Evolutionary conservation across 2,329 filamentous ascomycete species (phyloP).

Genomic region (Colletotrichum sansevieriae): DNA sequence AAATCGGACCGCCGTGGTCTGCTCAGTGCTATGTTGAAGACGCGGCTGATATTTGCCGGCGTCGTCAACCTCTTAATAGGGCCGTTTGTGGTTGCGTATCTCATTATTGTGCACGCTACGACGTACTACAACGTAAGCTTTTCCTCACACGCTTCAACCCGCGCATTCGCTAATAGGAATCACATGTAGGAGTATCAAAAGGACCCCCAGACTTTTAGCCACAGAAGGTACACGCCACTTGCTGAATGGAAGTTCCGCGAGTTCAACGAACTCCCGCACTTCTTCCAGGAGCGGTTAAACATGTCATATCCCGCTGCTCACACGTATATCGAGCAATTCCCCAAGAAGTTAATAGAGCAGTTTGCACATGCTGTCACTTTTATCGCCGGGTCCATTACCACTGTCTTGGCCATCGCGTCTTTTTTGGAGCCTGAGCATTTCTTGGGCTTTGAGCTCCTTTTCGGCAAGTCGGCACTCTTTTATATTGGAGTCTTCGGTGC

Average conservation of each 20-base stretch:
- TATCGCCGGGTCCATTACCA: slow-evolving; percentile 86
- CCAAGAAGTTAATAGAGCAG: slow-evolving; percentile 93
- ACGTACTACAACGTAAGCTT: slow-evolving; percentile 86
- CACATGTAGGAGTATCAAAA: slow-evolving; percentile 87
- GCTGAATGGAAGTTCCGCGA: slow-evolving; percentile 99
- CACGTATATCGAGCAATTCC: slow-evolving; percentile 94
- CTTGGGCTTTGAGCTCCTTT: slow-evolving; percentile 90
- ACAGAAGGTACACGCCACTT: slow-evolving; percentile 90
- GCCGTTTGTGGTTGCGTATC: slow-evolving; percentile 88
- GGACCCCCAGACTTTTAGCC: slow-evolving; percentile 88
- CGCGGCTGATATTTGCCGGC: slow-evolving; percentile 85
- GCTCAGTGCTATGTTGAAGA: slow-evolving; percentile 82
- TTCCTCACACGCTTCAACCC: background rate
- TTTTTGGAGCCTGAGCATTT: slow-evolving; percentile 93
- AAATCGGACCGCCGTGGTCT: slow-evolving; percentile 84
- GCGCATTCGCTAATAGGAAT: background rate
- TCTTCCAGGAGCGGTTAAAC: slow-evolving; percentile 89
- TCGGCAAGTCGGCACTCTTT: slow-evolving; percentile 89
- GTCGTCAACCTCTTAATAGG: slow-evolving; percentile 88
- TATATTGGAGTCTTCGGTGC: slow-evolving; percentile 87
- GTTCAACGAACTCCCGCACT: slow-evolving; percentile 95
- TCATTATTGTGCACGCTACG: slow-evolving; percentile 91
- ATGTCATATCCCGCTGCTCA: slow-evolving; percentile 96
- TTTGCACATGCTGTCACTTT: slow-evolving; percentile 88
- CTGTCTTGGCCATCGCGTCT: slow-evolving; percentile 85